Conservation (phyloP, 2,329 filamentous ascomycete genomes). For the Fusarium pseudoanthophilum region DNA sequence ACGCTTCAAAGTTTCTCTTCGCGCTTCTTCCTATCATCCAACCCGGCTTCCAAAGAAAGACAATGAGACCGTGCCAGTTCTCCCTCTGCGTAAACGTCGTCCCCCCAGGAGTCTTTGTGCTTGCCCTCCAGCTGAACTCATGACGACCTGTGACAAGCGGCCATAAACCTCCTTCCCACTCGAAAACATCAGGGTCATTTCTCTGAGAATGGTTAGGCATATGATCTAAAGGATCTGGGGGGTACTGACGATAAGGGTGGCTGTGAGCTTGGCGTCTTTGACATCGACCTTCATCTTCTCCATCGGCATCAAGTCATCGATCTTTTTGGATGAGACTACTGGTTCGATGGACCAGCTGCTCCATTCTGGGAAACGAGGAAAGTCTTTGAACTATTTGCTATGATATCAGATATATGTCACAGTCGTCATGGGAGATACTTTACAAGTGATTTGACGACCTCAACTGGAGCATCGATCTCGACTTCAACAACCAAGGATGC, state of each 20-base stretch:
- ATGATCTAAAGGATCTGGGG: too few species aligned
- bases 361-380: slow-evolving; percentile 8
- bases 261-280: slow-evolving; percentile 1
- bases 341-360: slow-evolving; percentile 11
- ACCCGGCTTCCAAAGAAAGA: not conserved
- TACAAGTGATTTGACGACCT: slow-evolving; percentile 8
- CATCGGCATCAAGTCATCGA: not conserved
- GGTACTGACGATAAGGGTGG: not conserved
- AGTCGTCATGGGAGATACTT: accelerated
- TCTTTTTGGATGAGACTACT: not conserved
- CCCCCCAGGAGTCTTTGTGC: not conserved
- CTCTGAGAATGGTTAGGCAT: not conserved
- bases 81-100: slow-evolving; percentile 6
- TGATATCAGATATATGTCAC: not conserved
- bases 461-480: slow-evolving; percentile 13
- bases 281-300: slow-evolving; percentile 12
- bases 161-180: slow-evolving; percentile 3
- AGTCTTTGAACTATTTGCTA: not conserved
- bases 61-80: not conserved
- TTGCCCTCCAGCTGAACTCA: slow-evolving; percentile 16
- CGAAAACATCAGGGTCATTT: not conserved
- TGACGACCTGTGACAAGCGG: slow-evolving; percentile 10
- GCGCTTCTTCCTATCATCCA: not conserved
- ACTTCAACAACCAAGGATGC: slow-evolving; percentile 2
- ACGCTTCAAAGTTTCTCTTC: not conserved